Evolutionary conservation across 257 asterid genomes (phyloP), one percentile per base, ranked within the genome.

Genomic region (Ilex asprella): DNA sequence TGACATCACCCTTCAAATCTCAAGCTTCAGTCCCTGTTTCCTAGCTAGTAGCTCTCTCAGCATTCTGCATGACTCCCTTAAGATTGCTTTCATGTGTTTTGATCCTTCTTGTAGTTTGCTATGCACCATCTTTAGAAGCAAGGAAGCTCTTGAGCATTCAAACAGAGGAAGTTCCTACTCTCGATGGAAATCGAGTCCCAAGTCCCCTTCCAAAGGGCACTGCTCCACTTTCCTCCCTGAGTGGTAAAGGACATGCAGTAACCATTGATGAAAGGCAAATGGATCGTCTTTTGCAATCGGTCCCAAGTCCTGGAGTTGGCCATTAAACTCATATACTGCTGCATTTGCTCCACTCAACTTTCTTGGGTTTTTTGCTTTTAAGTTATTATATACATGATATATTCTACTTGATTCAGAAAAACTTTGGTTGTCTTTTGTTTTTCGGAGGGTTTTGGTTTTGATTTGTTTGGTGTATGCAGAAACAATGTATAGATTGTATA

Each of bases 221-320:
- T 30, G 39, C 15, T 14, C 35, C 39, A 11, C n/a, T 50, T 41
- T 64, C 75, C 43, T 49, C 72, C 39, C 64, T 61, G 39, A 60
- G 65, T 57, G 57, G 67, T 15, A 35, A 49, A 53, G 70, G 46
- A 32, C 41, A 67, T 50, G 58, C 30, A 4, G 29, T 61, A 41
- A 11, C 12, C 31, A 2, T 12, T 3, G 30, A 32, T 27, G 67
- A 50, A 7, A 54, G 62, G 51, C 62, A 39, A 14, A 35, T 31
- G 6, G 44, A 63, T 53, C 75, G 63, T 3, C 44, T 16, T 68
- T 16, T 64, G 61, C 54, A 43, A 15, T 75, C 73, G 6, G 72
- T 73, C 31, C 79, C 79, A 7, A 77, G 77, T 56, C 73, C 75
- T 7, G 79, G 75, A 54, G 66, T 61, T 35, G 29, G 62, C 13